Percentiles rank a stretch among this genome's conserved stretches.
phyloP scores from a whole-genome alignment of 139 green algal genomes.

The Coelastrella sp. region DNA sequence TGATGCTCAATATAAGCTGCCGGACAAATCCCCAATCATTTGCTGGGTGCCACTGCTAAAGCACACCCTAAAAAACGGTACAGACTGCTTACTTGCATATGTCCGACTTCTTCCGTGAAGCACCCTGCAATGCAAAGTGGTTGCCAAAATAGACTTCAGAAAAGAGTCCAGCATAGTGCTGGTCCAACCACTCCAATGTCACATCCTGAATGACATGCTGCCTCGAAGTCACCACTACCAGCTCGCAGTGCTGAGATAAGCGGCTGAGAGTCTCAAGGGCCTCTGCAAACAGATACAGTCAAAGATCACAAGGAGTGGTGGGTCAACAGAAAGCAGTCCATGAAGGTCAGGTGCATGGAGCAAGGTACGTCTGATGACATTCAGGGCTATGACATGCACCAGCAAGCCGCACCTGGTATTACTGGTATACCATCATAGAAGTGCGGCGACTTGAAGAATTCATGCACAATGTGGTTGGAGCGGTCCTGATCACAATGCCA shows the following conservation, averaged over 20 bases:
- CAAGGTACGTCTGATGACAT: no score
- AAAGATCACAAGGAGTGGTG: background rate
- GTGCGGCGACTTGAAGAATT: conserved; percentile 94
- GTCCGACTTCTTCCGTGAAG: conserved; percentile 84
- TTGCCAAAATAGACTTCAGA: conserved; percentile 95
- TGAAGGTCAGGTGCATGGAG: no score
- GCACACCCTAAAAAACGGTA: no score
- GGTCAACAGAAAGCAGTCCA: background rate
- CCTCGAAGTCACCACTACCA: conserved; percentile 92
- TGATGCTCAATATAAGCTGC: no score
- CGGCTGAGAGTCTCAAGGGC: conserved; percentile 78
- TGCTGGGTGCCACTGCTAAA: no score
- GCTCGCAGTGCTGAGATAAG: conserved; percentile 70
- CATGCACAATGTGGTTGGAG: conserved; percentile 90
- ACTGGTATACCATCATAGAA: conserved; percentile 90
- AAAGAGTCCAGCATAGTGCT: conserved; percentile 84
- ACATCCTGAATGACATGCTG: conserved; percentile 92
- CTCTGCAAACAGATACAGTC: conserved; percentile 57
- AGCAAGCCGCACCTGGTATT: conserved; percentile 78
- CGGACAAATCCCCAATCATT: no score
- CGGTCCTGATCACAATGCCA: conserved; percentile 89
- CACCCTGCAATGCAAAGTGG: conserved; percentile 92
- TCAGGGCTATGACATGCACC: no score
- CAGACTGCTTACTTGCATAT: conserved; percentile 83
- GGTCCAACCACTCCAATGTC: conserved; percentile 90